Evolutionary conservation across 1,284 basidiomycete genomes (phyloP).

Genomic region (Malassezia equina): DNA sequence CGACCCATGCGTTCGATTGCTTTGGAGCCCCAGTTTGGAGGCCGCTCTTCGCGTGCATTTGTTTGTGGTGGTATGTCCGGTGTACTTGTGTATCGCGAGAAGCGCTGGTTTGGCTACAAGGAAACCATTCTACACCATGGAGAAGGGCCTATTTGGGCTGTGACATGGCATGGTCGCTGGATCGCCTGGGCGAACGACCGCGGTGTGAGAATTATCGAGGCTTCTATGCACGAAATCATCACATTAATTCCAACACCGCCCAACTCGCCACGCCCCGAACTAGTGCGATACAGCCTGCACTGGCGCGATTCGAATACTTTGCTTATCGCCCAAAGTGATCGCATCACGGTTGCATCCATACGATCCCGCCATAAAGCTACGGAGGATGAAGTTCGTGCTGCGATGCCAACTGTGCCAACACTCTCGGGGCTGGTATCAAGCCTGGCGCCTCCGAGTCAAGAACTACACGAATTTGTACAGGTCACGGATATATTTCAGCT

Average conservation of each 20-base stretch:
- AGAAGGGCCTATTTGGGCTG: constrained; percentile 90
- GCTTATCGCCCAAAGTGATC: constrained; percentile 85
- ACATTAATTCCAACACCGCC: constrained; percentile 74
- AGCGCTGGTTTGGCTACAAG: constrained; percentile 91
- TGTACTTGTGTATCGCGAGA: constrained; percentile 73
- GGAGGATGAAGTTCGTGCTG: constrained; percentile 15
- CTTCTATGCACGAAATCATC: constrained; percentile 65
- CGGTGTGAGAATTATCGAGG: constrained; percentile 92
- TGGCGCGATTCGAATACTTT: constrained; percentile 84
- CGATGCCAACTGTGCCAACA: constrained; percentile 11
- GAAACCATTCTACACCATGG: constrained; percentile 74
- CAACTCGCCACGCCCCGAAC: constrained; percentile 74
- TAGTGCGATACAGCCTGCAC: constrained; percentile 79
- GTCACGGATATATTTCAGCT: constrained; percentile 83
- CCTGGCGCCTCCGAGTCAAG: background rate
- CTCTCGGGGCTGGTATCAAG: constrained; percentile 4
- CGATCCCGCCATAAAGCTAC: constrained; percentile 13
- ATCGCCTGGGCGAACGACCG: constrained; percentile 95
- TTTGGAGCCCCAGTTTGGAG: constrained; percentile 81
- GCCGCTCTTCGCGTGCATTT: constrained; percentile 68
- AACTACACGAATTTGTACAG: constrained; percentile 55
- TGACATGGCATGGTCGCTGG: constrained; percentile 71
- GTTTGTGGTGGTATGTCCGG: constrained; percentile 91
- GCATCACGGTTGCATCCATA: constrained; percentile 69
- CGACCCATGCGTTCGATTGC: constrained; percentile 82